Conservation (phyloP, 192 early-diverging fungal genomes). For the Coemansia pectinata region DNA sequence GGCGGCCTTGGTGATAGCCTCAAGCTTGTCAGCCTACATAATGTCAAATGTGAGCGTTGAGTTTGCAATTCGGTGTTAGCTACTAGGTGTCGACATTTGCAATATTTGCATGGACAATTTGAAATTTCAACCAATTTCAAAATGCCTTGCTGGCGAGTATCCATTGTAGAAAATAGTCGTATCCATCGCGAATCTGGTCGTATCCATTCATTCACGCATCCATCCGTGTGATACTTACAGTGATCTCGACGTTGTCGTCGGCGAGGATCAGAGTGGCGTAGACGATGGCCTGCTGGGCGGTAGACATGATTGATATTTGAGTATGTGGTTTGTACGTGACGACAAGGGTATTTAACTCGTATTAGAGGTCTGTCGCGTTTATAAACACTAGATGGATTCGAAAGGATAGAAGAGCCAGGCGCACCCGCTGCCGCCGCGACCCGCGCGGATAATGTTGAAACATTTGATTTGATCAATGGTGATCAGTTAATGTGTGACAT, state of each 20-base stretch:
- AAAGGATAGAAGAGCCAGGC: conserved; percentile 14
- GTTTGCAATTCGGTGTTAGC: not conserved
- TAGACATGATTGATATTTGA: conserved; percentile 49
- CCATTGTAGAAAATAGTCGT: conserved; percentile 5
- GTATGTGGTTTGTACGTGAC: conserved; percentile 36
- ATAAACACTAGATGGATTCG: conserved; percentile 13
- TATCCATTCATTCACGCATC: conserved; percentile 23
- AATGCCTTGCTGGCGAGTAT: not conserved
- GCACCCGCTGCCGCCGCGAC: not conserved
- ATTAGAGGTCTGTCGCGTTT: conserved; percentile 51
- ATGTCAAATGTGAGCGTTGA: not conserved
- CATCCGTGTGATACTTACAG: conserved; percentile 66
- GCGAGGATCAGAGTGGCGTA: conserved; percentile 98
- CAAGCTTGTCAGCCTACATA: conserved; percentile 84
- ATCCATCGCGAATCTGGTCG: not conserved
- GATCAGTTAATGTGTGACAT: not conserved
- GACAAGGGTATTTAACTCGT: conserved; percentile 46
- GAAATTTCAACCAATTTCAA: not conserved
- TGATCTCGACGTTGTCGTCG: conserved; percentile 96
- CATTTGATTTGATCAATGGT: not conserved
- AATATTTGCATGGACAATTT: not conserved
- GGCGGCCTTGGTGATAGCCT: conserved; percentile 87
- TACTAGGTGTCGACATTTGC: conserved; percentile 30
- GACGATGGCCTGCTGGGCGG: conserved; percentile 84
- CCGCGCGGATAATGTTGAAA: not conserved